Evolutionary conservation across 371 early-diverging fungal species (phyloP), one percentile per base, ranked within the genome.

Genomic region (Lichtheimia ramosa): DNA sequence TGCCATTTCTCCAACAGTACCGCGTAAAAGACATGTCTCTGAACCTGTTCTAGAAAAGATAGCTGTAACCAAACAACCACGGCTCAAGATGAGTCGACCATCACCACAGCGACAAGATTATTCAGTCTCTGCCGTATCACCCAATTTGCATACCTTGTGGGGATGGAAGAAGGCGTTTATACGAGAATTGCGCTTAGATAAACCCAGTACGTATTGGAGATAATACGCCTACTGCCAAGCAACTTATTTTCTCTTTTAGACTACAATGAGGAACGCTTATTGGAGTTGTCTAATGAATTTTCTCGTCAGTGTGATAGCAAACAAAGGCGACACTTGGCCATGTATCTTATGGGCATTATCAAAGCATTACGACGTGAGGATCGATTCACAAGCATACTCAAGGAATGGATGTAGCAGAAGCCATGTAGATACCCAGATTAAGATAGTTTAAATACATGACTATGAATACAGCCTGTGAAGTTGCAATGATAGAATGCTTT

Each of bases 281-380:
- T 41, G 18, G 21, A 4, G 8, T 8, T 48, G 16, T 23, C 50
- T 1, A 34, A 48, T 34, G 50, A 58, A 58, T 46, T 25, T 16
- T 43, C 28, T 24, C 56, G 43, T 1, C 15, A 18, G 27, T 56
- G 56, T 34, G 18, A 46, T 13, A 16, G 16, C 5, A 18, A 20
- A 49, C 50, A 58, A 58, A 58, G 50, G n/a, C 23, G 23, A 13
- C 58, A 58, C 15, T 50, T 58, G 49, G 43, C 42, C 39, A 27
- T 18, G 14, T 58, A 58, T 21, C 18, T 58, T 0, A 18, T 21
- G 18, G 41, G 41, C 0, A 24, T 58, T n/a, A 13, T 50, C 3
- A 10, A 18, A 6, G 25, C 58, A 1, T 39, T 41, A 41, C 34
- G 53, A 5, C 46, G 13, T 34, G 34, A 34, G 34, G 34, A 34